These are phyloP conservation scores for Termitomyces eurrhizus DNA, from an alignment of 768 basidiomycete species.

Conservation along the genomic window DNA sequence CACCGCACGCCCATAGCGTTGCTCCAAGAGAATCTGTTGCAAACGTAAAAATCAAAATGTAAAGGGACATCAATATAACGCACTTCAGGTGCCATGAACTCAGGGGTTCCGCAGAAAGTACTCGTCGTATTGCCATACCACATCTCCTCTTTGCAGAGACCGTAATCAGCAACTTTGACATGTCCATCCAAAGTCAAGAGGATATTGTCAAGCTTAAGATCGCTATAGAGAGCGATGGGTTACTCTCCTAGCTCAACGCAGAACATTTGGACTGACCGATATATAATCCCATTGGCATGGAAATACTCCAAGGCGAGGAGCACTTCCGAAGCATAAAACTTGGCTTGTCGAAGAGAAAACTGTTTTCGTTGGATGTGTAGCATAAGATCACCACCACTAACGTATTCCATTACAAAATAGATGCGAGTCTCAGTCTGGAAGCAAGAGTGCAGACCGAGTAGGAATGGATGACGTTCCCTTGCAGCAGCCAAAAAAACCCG, in stretches of 20 bases:
- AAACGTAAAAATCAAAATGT: not conserved
- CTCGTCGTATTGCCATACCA: constrained; percentile 94
- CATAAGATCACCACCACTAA: constrained; percentile 99
- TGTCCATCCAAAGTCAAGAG: constrained; percentile 95
- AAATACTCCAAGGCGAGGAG: constrained; percentile 95
- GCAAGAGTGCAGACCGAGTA: constrained; percentile 95
- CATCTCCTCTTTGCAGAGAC: constrained; percentile 99
- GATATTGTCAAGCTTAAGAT: constrained; percentile 98
- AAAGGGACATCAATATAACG: constrained; percentile 11
- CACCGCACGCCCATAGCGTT: constrained; percentile 96
- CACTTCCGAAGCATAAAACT: constrained; percentile 98
- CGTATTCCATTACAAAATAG: constrained; percentile 99
- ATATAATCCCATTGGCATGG: constrained; percentile 98
- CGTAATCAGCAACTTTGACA: constrained; percentile 98
- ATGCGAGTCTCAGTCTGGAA: constrained; percentile 99
- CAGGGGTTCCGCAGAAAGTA: constrained; percentile 99
- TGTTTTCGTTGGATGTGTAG: constrained; percentile 98
- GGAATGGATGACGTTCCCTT: constrained; percentile 93
- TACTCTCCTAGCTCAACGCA: not conserved
- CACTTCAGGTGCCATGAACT: constrained; percentile 99
- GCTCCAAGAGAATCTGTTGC: constrained; percentile 91
- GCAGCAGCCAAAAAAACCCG: constrained; percentile 98
- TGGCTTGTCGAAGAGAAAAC: constrained; percentile 97
- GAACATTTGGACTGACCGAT: constrained; percentile 58
- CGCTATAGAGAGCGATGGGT: constrained; percentile 42